Conservation (phyloP, 164 flowering plant genomes). For the Tinospora cordifolia region DNA sequence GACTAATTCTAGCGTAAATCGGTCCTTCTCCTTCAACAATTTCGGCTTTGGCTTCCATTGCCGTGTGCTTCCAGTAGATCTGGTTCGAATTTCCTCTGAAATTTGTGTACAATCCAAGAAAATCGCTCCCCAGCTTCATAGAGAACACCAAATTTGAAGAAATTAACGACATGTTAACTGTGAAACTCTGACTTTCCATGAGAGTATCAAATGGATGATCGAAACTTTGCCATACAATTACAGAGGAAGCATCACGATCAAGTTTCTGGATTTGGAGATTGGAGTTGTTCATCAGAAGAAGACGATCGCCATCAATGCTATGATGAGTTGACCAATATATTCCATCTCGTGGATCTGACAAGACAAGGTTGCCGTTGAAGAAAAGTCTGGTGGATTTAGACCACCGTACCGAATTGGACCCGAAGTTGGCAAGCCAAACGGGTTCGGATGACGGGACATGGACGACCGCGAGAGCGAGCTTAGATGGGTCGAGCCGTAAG, state of each 20-base stretch:
- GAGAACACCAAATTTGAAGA: slow-evolving; percentile 55
- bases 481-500: slow-evolving; percentile 43
- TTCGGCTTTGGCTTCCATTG: too few species aligned
- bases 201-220: slow-evolving; percentile 65
- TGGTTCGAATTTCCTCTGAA: too few species aligned
- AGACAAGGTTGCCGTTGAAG: slow-evolving; percentile 71
- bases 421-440: slow-evolving; percentile 47
- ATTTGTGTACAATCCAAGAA: slow-evolving; percentile 49
- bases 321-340: slow-evolving; percentile 64
- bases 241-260: neutral
- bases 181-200: slow-evolving; percentile 71
- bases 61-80: too few species aligned
- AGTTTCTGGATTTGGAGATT: slow-evolving; percentile 41
- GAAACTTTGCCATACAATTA: slow-evolving; percentile 72
- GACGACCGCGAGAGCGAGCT: slow-evolving; percentile 59
- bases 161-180: slow-evolving; percentile 40
- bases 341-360: slow-evolving; percentile 35
- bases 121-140: slow-evolving; percentile 50
- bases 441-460: slow-evolving; percentile 54
- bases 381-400: slow-evolving; percentile 32
- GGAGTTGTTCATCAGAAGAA: slow-evolving; percentile 44
- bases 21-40: slow-evolving; percentile 50
- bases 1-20: slow-evolving; percentile 39
- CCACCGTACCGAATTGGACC: slow-evolving; percentile 38
- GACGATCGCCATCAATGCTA: slow-evolving; percentile 35